Percentiles rank a stretch among this genome's conserved stretches.
Evolutionary conservation across 352 stramenopile species (phyloP).

Genomic region (Phytophthora meadii): DNA sequence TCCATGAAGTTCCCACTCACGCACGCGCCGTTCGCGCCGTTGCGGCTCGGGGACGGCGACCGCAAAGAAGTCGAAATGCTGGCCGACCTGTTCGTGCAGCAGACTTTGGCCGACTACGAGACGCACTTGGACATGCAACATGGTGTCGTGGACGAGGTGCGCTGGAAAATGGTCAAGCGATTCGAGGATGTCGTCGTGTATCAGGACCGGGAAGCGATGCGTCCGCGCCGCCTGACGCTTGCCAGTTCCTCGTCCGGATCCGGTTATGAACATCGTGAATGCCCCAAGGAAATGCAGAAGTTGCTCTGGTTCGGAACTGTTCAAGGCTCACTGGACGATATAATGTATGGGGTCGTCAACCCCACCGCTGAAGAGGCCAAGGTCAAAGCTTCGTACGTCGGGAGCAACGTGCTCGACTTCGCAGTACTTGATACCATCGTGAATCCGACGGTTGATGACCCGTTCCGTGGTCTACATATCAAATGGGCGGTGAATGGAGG

Average conservation of each 20-base stretch:
- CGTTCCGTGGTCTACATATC: constrained; percentile 49
- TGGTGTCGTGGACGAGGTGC: constrained; percentile 35
- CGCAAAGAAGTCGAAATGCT: constrained; percentile 30
- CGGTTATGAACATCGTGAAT: constrained; percentile 13
- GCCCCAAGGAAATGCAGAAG: constrained; percentile 39
- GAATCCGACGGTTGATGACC: constrained; percentile 44
- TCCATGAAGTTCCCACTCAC: constrained; percentile 41
- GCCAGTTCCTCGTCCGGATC: constrained; percentile 7
- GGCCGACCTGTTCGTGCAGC: constrained; percentile 42
- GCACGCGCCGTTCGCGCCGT: constrained; percentile 40
- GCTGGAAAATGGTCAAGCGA: constrained; percentile 49
- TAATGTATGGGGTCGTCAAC: constrained; percentile 48
- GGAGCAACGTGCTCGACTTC: constrained; percentile 52
- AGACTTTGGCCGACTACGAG: constrained; percentile 45
- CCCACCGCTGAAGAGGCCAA: constrained; percentile 37
- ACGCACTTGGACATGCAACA: constrained; percentile 24
- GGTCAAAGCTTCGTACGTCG: constrained; percentile 38
- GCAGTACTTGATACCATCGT: constrained; percentile 51
- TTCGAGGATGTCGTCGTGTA: constrained; percentile 45
- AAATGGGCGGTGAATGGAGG: constrained; percentile 61
- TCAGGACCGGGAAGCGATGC: constrained; percentile 31
- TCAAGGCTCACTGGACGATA: constrained; percentile 41
- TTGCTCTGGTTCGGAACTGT: constrained; percentile 50
- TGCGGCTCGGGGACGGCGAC: constrained; percentile 33
- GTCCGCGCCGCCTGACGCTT: constrained; percentile 9